phyloP scores from a whole-genome alignment of 352 stramenopile species.

The Globisporangium iwayamae region DNA sequence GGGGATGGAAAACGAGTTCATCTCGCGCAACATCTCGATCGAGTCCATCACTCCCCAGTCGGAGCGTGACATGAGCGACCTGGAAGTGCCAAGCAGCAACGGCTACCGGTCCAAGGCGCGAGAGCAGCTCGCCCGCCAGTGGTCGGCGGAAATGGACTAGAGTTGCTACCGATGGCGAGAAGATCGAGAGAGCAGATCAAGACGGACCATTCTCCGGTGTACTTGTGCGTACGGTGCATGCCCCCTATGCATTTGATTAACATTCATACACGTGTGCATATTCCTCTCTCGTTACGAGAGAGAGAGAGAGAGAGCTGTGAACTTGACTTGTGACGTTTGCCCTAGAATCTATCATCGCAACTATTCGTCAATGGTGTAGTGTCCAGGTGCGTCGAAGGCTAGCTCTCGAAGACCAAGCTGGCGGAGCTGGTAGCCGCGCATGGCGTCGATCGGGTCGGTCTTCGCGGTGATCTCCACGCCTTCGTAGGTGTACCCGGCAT shows the following conservation, averaged over 20 bases:
- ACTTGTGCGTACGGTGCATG: slow-evolving; percentile 1
- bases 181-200: background rate
- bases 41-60: slow-evolving; percentile 49
- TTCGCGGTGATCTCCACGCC: slow-evolving; percentile 12
- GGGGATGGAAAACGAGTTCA: slow-evolving; percentile 7
- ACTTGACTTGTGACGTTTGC: background rate
- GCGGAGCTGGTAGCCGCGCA: slow-evolving; percentile 56
- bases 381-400: slow-evolving; percentile 36
- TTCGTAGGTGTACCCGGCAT: slow-evolving; percentile 48
- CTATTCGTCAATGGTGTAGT: slow-evolving; percentile 47
- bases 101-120: slow-evolving; percentile 52
- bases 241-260: slow-evolving; percentile 7
- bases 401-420: slow-evolving; percentile 37
- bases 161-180: slow-evolving; percentile 7
- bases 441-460: slow-evolving; percentile 37
- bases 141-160: slow-evolving; percentile 43
- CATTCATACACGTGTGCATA: slow-evolving; percentile 7
- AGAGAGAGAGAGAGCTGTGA: background rate
- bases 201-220: background rate
- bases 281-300: background rate
- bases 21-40: slow-evolving; percentile 27
- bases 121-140: slow-evolving; percentile 55
- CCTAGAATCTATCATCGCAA: background rate
- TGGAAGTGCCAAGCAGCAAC: slow-evolving; percentile 48
- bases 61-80: slow-evolving; percentile 19